Percentiles rank a stretch among this genome's conserved stretches.
These are phyloP conservation scores for Solanum chmielewskii DNA, from an alignment of 257 asterid species.

Conservation along the genomic window DNA sequence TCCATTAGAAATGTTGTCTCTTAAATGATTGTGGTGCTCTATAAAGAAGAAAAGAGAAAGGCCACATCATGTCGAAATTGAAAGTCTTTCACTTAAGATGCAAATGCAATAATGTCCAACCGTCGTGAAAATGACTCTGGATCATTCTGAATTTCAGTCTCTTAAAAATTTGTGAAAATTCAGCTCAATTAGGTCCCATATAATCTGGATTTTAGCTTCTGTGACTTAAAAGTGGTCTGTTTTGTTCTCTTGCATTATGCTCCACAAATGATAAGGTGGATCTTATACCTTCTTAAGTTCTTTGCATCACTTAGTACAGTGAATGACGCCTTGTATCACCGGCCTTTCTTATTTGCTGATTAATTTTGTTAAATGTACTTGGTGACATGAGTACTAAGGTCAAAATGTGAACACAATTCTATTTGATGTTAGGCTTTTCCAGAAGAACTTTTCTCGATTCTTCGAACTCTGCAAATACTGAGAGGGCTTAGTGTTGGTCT, in stretches of 20 bases:
- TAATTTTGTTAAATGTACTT: not conserved
- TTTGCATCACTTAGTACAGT: not conserved
- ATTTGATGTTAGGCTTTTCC: conserved; percentile 60
- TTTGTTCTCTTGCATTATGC: not conserved
- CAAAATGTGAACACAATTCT: not conserved
- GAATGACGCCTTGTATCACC: not conserved
- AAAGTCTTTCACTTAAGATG: not conserved
- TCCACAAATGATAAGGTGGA: not conserved
- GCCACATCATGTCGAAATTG: not conserved
- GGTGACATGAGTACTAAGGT: not conserved
- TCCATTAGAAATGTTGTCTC: not conserved
- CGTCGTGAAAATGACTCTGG: not conserved
- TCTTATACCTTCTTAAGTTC: not conserved
- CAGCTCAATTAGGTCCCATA: not conserved
- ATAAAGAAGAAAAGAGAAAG: not conserved
- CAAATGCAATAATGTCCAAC: not conserved
- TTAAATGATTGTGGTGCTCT: not conserved
- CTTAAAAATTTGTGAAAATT: not conserved
- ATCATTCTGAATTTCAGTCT: not conserved
- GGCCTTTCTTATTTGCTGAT: not conserved
- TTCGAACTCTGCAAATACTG: conserved; percentile 79
- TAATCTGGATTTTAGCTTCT: not conserved
- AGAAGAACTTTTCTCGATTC: conserved; percentile 91
- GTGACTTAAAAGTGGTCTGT: not conserved
- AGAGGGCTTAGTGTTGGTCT: conserved; percentile 97